Base-by-base conservation (phyloP, 2,329 filamentous ascomycete species). In the Xylaria sp. region DNA sequence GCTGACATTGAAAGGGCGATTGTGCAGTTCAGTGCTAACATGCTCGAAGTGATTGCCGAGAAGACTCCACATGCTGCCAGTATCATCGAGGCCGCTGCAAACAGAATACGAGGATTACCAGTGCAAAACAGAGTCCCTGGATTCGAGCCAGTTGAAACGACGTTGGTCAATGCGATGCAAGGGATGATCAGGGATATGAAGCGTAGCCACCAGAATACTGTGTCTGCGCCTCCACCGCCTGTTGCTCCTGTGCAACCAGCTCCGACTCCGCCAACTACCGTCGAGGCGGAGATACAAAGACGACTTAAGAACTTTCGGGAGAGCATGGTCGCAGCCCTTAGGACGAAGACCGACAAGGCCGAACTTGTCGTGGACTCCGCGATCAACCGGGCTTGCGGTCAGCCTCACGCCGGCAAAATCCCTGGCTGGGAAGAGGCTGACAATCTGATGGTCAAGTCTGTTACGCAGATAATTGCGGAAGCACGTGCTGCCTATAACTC, bases 351-450 rank as follows among this genome's bases (percentile, higher is more conserved):
- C 2, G 67, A 70, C 13, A 67, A 69, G 23, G 71, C 71, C 23
- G 70, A 72, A 35, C 65, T 63, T 46, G 69, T 73, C 39, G 67
- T 73, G 5, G 71, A 73, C 42, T 67, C 69, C 13, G 71, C 71
- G 5, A 71, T 73, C 48, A 71, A 68, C 34, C 70, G 69, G 53
- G 71, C 71, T 39, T 68, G 68, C 57, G 70, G 71, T 19, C 59
- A 72, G 16, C 67, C 71, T 2, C 68, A 69, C 52, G 42, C 63
- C 11, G 67, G 63, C 23, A 64, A 64, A 8, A 63, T 70, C 54
- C 64, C 63, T 54, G 68, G 69, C 10, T 73, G 70, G 70, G 70
- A 71, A 48, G 65, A 70, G 57, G 70, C 68, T 50, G 67, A 72
- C 48, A 63, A 66, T 16, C 49, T 73, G 30, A 72, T 73, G 60